These are phyloP conservation scores for Apiospora sp. DNA, from an alignment of 2,329 filamentous ascomycete species.

Conservation along the genomic window DNA sequence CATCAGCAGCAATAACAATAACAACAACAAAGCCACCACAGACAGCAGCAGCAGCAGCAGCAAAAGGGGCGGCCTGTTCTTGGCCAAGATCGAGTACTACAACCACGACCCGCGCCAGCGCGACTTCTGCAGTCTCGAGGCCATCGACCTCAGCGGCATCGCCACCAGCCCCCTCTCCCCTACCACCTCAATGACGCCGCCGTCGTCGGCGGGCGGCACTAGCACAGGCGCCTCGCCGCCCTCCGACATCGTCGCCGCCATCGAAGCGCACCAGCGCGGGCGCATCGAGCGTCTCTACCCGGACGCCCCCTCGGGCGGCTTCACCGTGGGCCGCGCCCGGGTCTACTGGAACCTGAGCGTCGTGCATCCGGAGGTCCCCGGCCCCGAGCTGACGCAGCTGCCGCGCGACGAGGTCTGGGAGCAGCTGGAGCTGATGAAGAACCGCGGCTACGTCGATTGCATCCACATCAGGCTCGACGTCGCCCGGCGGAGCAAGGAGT, in stretches of 20 bases:
- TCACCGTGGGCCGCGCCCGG: constrained; percentile 5
- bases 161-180: neutral
- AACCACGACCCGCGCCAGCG: constrained; percentile 15
- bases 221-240: neutral
- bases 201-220: neutral
- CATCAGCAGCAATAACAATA: neutral
- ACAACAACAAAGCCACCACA: neutral
- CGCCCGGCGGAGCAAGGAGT: neutral
- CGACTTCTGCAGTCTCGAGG: constrained; percentile 10
- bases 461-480: constrained; percentile 6
- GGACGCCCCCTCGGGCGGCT: constrained; percentile 4
- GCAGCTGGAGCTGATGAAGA: constrained; percentile 13
- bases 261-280: constrained; percentile 4
- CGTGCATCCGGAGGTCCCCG: neutral
- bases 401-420: constrained; percentile 11
- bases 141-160: constrained; percentile 16
- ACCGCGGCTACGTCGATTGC: constrained; percentile 18
- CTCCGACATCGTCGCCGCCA: neutral
- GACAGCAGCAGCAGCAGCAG: neutral
- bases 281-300: constrained; percentile 16
- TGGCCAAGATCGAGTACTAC: constrained; percentile 20
- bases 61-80: neutral
- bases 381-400: constrained; percentile 12
- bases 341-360: constrained; percentile 12
- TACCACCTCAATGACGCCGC: neutral